Conservation (phyloP, 2,329 filamentous ascomycete genomes). For the Sclerotinia spermophila region DNA sequence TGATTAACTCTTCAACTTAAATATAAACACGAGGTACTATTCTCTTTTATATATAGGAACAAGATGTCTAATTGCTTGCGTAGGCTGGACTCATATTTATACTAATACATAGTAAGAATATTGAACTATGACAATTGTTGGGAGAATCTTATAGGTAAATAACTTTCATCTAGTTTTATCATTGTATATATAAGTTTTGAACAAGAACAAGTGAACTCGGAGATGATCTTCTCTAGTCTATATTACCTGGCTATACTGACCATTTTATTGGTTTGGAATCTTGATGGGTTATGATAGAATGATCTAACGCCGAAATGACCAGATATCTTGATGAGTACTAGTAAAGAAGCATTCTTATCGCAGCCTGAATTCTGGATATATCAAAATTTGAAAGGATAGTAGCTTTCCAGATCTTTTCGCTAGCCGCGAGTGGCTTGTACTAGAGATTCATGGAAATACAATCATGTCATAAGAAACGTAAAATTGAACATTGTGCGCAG, state of each 20-base stretch:
- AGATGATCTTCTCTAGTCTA: not conserved
- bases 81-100: too few relatives aligned
- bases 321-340: not conserved
- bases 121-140: too few relatives aligned
- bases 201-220: not conserved
- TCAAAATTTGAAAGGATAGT: fast-evolving
- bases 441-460: fast-evolving
- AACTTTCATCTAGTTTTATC: fast-evolving
- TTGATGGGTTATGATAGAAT: not conserved
- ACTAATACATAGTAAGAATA: too few relatives aligned
- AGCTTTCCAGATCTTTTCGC: not conserved
- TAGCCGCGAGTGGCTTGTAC: fast-evolving
- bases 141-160: fast-evolving
- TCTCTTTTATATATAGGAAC: not conserved
- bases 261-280: not conserved
- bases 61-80: too few relatives aligned
- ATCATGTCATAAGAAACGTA: not conserved
- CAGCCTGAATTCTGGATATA: not conserved
- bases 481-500: not conserved
- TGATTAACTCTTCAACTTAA: fast-evolving
- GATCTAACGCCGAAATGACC: fast-evolving
- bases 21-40: not conserved
- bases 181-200: not conserved
- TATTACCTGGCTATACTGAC: fast-evolving
- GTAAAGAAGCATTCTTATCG: not conserved